Conservation (phyloP, 2,329 filamentous ascomycete species). For the Daldinia eschscholtzii region DNA sequence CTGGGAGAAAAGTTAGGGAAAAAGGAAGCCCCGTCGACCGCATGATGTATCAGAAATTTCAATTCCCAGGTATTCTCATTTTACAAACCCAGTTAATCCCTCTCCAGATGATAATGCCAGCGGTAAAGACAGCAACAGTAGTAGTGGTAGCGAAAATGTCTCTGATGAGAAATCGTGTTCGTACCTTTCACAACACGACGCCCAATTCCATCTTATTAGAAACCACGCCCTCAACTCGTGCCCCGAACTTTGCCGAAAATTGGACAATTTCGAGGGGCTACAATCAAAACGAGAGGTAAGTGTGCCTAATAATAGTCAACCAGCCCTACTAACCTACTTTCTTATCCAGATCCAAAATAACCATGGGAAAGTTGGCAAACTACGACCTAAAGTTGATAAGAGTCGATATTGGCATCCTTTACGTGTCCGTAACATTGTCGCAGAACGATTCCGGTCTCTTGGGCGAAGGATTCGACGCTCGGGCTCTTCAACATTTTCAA, state of each 20-base stretch:
- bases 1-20: slow-evolving; percentile 48
- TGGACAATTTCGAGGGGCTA: slow-evolving; percentile 20
- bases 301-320: neutral
- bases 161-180: slow-evolving; percentile 21
- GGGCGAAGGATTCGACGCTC: slow-evolving; percentile 42
- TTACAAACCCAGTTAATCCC: slow-evolving; percentile 4
- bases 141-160: slow-evolving; percentile 20
- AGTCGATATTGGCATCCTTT: slow-evolving; percentile 38
- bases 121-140: slow-evolving; percentile 14
- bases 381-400: slow-evolving; percentile 40
- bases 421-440: slow-evolving; percentile 39
- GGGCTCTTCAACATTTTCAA: slow-evolving; percentile 47
- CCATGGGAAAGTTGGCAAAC: slow-evolving; percentile 23
- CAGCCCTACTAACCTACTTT: slow-evolving; percentile 9
- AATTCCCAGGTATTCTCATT: slow-evolving; percentile 18
- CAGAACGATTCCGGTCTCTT: slow-evolving; percentile 44
- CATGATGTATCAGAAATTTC: slow-evolving; percentile 50
- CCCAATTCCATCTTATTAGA: slow-evolving; percentile 35
- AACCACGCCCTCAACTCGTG: slow-evolving; percentile 46
- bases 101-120: slow-evolving; percentile 18
- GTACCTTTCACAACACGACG: slow-evolving; percentile 30
- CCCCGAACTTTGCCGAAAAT: slow-evolving; percentile 47
- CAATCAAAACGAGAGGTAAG: slow-evolving; percentile 16
- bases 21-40: slow-evolving; percentile 45
- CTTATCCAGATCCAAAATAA: slow-evolving; percentile 33